Base-by-base conservation (phyloP, 1,284 basidiomycete genomes). In the Inonotus obliquus region DNA sequence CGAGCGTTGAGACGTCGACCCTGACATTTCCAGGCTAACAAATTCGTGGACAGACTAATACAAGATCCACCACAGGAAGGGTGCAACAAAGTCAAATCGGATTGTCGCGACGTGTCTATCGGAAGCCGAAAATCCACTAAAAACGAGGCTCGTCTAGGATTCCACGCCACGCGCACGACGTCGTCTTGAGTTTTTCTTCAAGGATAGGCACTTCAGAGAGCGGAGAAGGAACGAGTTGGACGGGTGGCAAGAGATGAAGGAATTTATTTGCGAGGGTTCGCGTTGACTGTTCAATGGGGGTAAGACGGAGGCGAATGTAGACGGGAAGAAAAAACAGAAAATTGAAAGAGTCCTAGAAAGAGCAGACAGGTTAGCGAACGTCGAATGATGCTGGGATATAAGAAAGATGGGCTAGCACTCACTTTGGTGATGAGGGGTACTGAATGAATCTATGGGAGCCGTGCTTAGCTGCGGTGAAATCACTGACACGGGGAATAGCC, bases 1-100 rank as follows among this genome's bases (percentile, higher is more conserved):
- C 19, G 61, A 59, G 27, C 57, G 61, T 37, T 59, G 60, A n/a
- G 54, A 52, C 37, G 54, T 32, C 29, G 60, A n/a, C 32, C 59
- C 59, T 13, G 59, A 54, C 59, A 60, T 60, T 10, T n/a, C 32
- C 32, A 9, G 9, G 32, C 32, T 32, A 9, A 32, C 9, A 4
- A 32, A 32, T 32, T 32, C 32, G 9, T 9, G 9, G 32, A 32
- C 9, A 32, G 32, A 32, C 32, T 32, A 9, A n/a, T n/a, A n/a
- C n/a, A n/a, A n/a, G n/a, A n/a, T 32, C 32, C 32, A 9, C 32
- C 32, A 32, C 32, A 32, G 41, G 41, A 4, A 21, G 1, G 41
- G 41, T n/a, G 4, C 19, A 9, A 51, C n/a, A n/a, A 21, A 21
- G 32, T 32, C 56, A n/a, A 57, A 57, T 38, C 41, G 47, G 56